Evolutionary conservation across 169 alveolate genomes (phyloP).

Genomic region (Babesia bigemina): DNA sequence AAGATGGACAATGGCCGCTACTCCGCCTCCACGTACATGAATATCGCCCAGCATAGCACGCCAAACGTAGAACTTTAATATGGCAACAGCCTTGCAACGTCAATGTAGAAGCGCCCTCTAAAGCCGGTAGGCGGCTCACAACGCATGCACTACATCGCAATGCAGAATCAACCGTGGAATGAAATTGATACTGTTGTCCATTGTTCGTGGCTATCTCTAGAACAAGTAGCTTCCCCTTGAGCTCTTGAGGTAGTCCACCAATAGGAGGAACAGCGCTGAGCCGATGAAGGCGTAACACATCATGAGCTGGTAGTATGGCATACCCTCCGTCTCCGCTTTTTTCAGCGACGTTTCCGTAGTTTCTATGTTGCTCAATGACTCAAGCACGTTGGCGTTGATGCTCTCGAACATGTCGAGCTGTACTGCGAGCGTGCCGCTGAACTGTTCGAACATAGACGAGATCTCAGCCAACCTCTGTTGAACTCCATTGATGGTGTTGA

Average conservation of each 20-base stretch:
- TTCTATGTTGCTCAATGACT: conserved; percentile 64
- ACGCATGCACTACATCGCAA: too few species aligned
- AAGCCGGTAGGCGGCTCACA: too few species aligned
- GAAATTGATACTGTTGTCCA: too few species aligned
- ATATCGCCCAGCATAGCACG: too few species aligned
- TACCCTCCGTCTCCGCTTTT: conserved; percentile 49
- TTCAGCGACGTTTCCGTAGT: conserved; percentile 58
- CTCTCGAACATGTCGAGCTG: conserved; percentile 61
- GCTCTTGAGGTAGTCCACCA: conserved; percentile 64
- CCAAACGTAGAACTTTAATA: too few species aligned
- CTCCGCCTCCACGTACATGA: too few species aligned
- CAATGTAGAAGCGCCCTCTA: too few species aligned
- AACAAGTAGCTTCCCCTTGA: conserved; percentile 33
- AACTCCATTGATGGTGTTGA: conserved; percentile 50
- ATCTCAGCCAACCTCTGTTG: conserved; percentile 65
- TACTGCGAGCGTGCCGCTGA: conserved; percentile 60
- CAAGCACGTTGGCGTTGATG: conserved; percentile 65
- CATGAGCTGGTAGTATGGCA: conserved; percentile 51
- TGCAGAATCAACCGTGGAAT: too few species aligned
- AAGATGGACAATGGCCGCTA: too few species aligned
- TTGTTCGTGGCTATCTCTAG: background rate
- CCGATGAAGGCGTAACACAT: conserved; percentile 59
- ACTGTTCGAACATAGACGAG: conserved; percentile 71
- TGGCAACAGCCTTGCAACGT: too few species aligned
- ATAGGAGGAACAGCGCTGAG: conserved; percentile 48